phyloP scores from a whole-genome alignment of 2,329 filamentous ascomycete genomes.

The Camillea tinctor region DNA sequence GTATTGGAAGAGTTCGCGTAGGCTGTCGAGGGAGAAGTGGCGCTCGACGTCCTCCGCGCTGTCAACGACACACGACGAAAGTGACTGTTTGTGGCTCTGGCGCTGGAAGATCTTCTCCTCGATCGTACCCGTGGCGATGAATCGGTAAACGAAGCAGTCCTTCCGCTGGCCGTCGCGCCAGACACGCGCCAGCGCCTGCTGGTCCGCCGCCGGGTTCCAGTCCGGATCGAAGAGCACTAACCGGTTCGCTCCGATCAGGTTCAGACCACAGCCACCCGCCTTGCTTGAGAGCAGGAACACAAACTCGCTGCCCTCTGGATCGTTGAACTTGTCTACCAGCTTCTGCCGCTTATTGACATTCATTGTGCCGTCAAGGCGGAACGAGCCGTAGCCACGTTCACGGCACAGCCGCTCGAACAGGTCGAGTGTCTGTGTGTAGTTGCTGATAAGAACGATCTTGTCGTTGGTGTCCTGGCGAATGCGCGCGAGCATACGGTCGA shows the following conservation, averaged over 20 bases:
- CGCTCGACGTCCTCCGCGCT: conserved; percentile 95
- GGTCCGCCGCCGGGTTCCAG: conserved; percentile 97
- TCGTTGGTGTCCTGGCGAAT: conserved; percentile 96
- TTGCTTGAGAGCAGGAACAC: conserved; percentile 96
- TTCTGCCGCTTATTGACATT: conserved; percentile 96
- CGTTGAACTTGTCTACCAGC: conserved; percentile 95
- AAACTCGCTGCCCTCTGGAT: conserved; percentile 85
- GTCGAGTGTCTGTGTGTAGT: conserved; percentile 95
- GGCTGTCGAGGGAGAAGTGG: conserved; percentile 87
- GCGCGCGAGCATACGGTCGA: conserved; percentile 95
- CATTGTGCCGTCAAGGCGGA: conserved; percentile 96
- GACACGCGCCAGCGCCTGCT: conserved; percentile 93
- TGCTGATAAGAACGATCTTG: conserved; percentile 98
- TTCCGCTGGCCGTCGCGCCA: conserved; percentile 99
- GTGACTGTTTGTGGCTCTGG: conserved; percentile 94
- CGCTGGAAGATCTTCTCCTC: conserved; percentile 99
- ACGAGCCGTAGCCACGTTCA: conserved; percentile 75
- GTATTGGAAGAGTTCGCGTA: conserved; percentile 94
- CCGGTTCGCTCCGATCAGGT: conserved; percentile 77
- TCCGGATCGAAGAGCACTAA: conserved; percentile 92
- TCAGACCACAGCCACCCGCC: conserved; percentile 89
- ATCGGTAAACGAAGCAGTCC: conserved; percentile 99
- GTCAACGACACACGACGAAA: conserved; percentile 95
- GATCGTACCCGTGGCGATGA: conserved; percentile 96
- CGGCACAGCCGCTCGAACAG: conserved; percentile 91